Percentiles rank a stretch among this genome's conserved stretches.
phyloP scores from a whole-genome alignment of 2,329 filamentous ascomycete species.

The Periglandula ipomoeae region DNA sequence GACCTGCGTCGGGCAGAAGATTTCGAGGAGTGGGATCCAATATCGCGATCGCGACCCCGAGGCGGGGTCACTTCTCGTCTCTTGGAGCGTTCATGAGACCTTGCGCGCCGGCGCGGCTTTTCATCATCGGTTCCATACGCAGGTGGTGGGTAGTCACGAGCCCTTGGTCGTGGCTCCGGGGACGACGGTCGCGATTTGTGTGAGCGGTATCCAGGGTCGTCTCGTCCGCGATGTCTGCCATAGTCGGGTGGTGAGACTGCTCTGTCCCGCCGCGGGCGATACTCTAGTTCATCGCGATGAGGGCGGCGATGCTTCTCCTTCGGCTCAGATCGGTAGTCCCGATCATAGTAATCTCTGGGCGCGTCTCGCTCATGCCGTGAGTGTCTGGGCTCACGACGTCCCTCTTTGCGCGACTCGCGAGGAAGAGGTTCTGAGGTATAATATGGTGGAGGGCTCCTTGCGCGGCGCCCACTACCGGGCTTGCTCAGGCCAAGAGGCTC shows the following conservation, averaged over 20 bases:
- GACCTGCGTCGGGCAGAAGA: conserved; percentile 10
- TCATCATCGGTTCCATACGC: conserved; percentile 14
- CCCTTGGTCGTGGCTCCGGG: conserved; percentile 5
- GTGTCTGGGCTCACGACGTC: conserved; percentile 1
- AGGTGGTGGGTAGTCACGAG: conserved; percentile 2
- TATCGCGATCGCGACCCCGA: conserved; percentile 13
- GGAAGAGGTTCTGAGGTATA: conserved; percentile 6
- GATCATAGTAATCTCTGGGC: neutral
- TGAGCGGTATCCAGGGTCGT: conserved; percentile 3
- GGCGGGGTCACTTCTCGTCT: conserved; percentile 13
- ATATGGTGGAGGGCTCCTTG: conserved; percentile 10
- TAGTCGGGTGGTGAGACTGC: conserved; percentile 11
- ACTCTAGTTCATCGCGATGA: conserved; percentile 9
- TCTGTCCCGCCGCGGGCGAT: conserved; percentile 13
- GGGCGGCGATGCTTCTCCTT: conserved; percentile 3
- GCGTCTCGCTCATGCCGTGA: neutral
- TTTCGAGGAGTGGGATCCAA: conserved; percentile 6
- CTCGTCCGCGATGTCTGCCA: conserved; percentile 9
- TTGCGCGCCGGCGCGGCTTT: conserved; percentile 12
- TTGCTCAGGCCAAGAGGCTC: conserved; percentile 4
- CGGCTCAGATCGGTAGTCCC: neutral
- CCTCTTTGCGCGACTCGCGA: conserved; percentile 2
- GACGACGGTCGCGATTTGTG: conserved; percentile 2
- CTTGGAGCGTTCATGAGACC: conserved; percentile 15
- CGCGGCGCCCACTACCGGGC: conserved; percentile 2